These are phyloP conservation scores for Melaleuca quinquenervia DNA, from an alignment of 345 rosid species.

Conservation along the genomic window DNA sequence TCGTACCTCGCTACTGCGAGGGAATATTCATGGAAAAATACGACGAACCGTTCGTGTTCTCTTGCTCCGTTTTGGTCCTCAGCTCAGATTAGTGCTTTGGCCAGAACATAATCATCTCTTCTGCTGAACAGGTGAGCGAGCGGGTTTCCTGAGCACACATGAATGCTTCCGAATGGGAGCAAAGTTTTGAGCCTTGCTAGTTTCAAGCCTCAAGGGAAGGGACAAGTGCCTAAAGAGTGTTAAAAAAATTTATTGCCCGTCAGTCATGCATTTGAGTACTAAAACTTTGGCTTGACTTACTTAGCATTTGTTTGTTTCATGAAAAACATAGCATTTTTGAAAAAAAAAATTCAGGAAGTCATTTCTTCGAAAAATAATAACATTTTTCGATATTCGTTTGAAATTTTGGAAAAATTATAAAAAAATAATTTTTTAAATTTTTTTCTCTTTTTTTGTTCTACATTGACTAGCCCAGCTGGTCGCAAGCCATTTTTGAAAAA, in stretches of 20 bases:
- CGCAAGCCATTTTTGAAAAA: no score
- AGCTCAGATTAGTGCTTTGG: not conserved
- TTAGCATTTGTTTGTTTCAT: no score
- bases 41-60: not conserved
- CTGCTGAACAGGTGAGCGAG: not conserved
- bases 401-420: no score
- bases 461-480: no score
- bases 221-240: not conserved
- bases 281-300: accelerated
- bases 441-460: no score
- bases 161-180: not conserved
- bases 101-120: not conserved
- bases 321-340: no score
- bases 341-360: no score
- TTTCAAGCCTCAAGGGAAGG: not conserved
- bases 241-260: accelerated
- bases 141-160: not conserved
- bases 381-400: no score
- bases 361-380: no score
- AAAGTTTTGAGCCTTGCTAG: not conserved
- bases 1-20: not conserved
- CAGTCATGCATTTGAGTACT: accelerated
- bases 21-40: not conserved
- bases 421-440: no score
- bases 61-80: not conserved